Base-by-base conservation (phyloP, 352 stramenopile species). In the Globisporangium okanoganense region DNA sequence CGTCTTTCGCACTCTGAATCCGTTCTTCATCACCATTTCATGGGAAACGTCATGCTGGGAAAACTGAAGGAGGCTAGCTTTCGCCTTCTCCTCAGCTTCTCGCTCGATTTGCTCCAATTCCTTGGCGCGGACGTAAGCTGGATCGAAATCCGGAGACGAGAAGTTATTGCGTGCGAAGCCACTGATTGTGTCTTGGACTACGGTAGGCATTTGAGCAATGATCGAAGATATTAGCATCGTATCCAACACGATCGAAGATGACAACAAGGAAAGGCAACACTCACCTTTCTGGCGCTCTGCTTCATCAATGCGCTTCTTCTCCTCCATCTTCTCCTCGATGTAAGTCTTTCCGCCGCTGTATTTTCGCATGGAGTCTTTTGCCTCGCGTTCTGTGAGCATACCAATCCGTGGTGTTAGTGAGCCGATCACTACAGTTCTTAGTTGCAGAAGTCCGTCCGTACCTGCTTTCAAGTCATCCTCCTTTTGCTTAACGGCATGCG, bases 21-120 rank as follows among this genome's bases (percentile, higher is more conserved):
- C 80, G 50, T 90, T 90, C 40, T 73, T 76, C 80, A 90, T 87
- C 12, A 76, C 61, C 67, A 80, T 78, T 45, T 88, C 71, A 47
- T 88, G 75, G 5, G 70, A 69, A 2, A 79, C 66, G 35, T 88
- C 70, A 25, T 76, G 72, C 66, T 82, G 72, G n/a, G 79, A 78
- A 57, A 76, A 87, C 56, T 87, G 73, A 13, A 76, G 64, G 5
- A 87, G 62, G 36, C 69, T 65, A 0, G 69, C 73, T 59, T 87
- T 87, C 16, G 78, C 78, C 53, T 85, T 82, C 49, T 81, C 72
- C 44, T 84, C 78, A 0, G 78, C 78, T 33, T 84, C 72, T 18
- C 76, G 79, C 43, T 84, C 76, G 16, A 68, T 61, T 41, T 79
- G 64, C 3, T 75, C 78, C 22, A 85, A 45, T 44, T 82, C 67